Conservation (phyloP, 352 stramenopile genomes). For the Phytopythium helicoides region DNA sequence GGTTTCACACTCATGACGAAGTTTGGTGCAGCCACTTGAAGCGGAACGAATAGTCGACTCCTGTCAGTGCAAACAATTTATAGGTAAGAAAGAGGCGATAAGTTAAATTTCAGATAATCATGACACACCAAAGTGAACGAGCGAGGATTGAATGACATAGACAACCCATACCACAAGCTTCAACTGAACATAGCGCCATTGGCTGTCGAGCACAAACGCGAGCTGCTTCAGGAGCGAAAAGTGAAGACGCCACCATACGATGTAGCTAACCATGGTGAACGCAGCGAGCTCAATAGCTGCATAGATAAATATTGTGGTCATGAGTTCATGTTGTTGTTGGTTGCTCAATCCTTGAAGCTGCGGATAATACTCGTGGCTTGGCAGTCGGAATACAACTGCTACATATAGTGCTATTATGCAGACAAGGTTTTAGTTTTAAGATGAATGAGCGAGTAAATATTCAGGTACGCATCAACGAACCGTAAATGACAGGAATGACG, state of each 20-base stretch:
- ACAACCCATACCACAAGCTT: constrained; percentile 31
- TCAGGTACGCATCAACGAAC: constrained; percentile 14
- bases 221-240: constrained; percentile 25
- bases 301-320: constrained; percentile 16
- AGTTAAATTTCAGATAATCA: too few relatives aligned
- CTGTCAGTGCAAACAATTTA: too few relatives aligned
- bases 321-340: constrained; percentile 2
- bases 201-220: constrained; percentile 28
- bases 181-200: constrained; percentile 11
- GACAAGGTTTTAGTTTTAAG: too few relatives aligned
- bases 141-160: constrained; percentile 29
- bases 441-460: not conserved
- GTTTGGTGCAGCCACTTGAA: too few relatives aligned
- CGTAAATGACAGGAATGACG: constrained; percentile 19
- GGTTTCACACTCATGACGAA: too few relatives aligned
- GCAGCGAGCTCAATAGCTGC: constrained; percentile 16
- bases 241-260: constrained; percentile 15
- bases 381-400: constrained; percentile 17
- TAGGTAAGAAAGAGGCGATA: too few relatives aligned
- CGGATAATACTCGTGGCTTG: constrained; percentile 20
- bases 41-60: too few relatives aligned
- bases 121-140: constrained; percentile 23
- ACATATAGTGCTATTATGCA: not conserved
- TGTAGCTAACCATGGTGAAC: constrained; percentile 8
- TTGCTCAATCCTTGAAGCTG: constrained; percentile 7